Evolutionary conservation across 148 eudicot genomes (phyloP), one percentile per base, ranked within the genome.

Genomic region (Rhododendron mucronatum): DNA sequence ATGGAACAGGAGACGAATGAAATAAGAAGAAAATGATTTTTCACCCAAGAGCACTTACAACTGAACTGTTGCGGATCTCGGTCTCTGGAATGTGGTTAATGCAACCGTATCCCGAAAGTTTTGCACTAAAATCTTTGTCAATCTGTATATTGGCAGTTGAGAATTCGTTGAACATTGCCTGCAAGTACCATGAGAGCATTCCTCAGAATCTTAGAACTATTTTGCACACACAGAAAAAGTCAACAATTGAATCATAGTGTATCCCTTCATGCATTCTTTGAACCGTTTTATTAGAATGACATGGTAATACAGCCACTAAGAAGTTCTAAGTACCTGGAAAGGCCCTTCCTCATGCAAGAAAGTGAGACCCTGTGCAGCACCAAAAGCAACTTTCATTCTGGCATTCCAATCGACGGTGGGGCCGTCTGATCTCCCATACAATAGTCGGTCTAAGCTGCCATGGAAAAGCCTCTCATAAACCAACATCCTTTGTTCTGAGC

Each of bases 281-380:
- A 67, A 15, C 30, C 6, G 18, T 73, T 45, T 84, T 1, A 51
- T 20, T 35, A 30, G 21, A 16, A 51, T 5, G 50, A 37, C 37
- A 9, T 39, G 16, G 39, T 51, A 20, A 13, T 44, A 9, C 20
- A 37, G 51, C 35, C 76, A 6, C 26, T 37, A 35, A 84, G 30
- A 28, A 85, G 85, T 23, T 76, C n/a, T 30, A 37, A 13, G 74
- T 91, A 95, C 99, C 98, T 96, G 99, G 88, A 96, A 96, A 81
- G 98, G 99, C 73, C 99, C 98, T 90, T 96, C 96, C 87, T 96
- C 99, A 63, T 96, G 99, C 86, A 96, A 90, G 89, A 96, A 96
- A 55, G 98, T 95, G 63, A 96, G 93, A 86, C 99, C 99, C 82
- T 93, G 95, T 33, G 98, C 98, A 78, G 96, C 99, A 93, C 99